Evolutionary conservation across 805 yeast species (phyloP).

Genomic region (Zygotorulaspora danielsina): DNA sequence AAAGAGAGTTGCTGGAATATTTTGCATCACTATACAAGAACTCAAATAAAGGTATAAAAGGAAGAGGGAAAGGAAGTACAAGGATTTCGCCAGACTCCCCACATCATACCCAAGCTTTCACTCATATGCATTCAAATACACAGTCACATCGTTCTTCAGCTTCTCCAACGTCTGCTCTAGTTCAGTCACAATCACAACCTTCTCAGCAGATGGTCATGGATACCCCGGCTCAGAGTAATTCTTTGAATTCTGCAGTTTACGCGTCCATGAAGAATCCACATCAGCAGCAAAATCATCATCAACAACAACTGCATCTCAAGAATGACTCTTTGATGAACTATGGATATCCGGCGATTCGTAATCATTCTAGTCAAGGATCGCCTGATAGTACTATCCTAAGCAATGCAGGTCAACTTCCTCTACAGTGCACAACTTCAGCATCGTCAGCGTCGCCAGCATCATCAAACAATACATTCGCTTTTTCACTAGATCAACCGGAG

Average conservation of each 20-base stretch:
- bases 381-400: constrained; percentile 10
- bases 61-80: constrained; percentile 62
- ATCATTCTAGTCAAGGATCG: constrained; percentile 4
- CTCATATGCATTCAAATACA: constrained; percentile 1
- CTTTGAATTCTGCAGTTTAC: constrained; percentile 16
- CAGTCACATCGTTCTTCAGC: constrained; percentile 3
- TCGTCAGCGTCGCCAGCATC: constrained; percentile 12
- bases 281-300: constrained; percentile 1
- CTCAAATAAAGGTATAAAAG: constrained; percentile 85
- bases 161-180: constrained; percentile 2
- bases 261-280: constrained; percentile 13
- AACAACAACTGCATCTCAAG: constrained; percentile 6
- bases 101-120: constrained; percentile 2
- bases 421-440: constrained; percentile 3
- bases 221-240: constrained; percentile 6
- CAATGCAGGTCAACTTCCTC: constrained; percentile 8
- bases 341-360: constrained; percentile 14
- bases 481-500: constrained; percentile 19
- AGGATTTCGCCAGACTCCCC: constrained; percentile 15
- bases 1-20: constrained; percentile 66
- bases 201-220: constrained; percentile 1
- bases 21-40: constrained; percentile 81
- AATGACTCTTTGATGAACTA: constrained; percentile 14
- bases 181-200: constrained; percentile 1
- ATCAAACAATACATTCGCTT: constrained; percentile 19